Base-by-base conservation (phyloP, 192 early-diverging fungal species). In the Spizellomyces sp. region DNA sequence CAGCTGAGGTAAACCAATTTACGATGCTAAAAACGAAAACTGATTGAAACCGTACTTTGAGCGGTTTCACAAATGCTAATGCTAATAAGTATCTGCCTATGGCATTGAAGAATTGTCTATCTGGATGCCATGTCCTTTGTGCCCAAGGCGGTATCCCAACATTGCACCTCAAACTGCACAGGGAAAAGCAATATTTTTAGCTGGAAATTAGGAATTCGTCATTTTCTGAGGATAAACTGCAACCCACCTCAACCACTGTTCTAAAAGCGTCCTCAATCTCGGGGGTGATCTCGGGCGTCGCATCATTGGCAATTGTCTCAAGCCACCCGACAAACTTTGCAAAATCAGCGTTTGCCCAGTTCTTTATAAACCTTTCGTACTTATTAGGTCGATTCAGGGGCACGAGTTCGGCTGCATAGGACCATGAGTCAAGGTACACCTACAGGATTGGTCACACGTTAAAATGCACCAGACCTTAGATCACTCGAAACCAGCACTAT, bases 321-420 rank as follows among this genome's bases (percentile, higher is more conserved):
- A 75, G 41, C 73, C 73, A 75, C 27, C 17, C n/a, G 48, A 75
- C 73, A 62, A 75, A 75, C 45, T 10, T 46, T 22, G 59, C 58
- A 75, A 75, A 75, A 41, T 75, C 73, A 15, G 65, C 45, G 45
- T 75, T 68, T 15, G 73, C 65, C 73, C 73, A 75, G 46, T 75
- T 56, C 7, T 43, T 48, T n/a, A 75, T 62, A 45, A 75, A 75
- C 5, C 12, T n/a, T 17, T 62, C 56, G 42, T 68, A 75, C 73
- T 60, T 75, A 61, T 69, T 69, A 8, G 50, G 62, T 43, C 44
- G 15, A 14, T 47, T 66, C 59, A 75, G 36, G 48, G 73, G 66
- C 42, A 60, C 55, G 1, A 9, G 7, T 45, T 75, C 73, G 5
- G 58, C 58, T 4, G 73, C 73, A 54, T 55, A 75, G 56, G 66